Conservation (phyloP, 441 rosid genomes). For the Pelargonium citronellum region DNA sequence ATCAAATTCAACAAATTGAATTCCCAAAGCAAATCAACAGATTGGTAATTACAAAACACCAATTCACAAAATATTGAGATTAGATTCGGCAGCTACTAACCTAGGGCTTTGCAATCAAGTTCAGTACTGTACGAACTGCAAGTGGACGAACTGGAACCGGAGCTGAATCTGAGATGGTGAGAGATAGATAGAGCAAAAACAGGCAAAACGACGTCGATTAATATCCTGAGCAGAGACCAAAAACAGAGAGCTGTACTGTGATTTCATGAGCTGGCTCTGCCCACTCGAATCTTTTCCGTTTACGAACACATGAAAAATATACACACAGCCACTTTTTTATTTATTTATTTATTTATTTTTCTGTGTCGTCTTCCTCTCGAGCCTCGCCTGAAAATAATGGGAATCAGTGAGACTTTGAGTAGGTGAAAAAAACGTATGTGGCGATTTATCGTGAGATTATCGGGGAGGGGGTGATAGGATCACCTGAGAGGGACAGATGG, state of each 20-base stretch:
- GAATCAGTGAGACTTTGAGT: neutral
- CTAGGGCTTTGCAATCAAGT: neutral
- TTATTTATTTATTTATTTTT: neutral
- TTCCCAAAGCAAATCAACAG: neutral
- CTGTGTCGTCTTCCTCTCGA: neutral
- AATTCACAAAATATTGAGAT: neutral
- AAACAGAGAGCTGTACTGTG: no score
- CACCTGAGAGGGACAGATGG: slow-evolving; percentile 2
- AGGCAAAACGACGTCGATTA: neutral
- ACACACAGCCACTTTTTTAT: neutral
- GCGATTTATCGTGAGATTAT: neutral
- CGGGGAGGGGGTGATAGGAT: neutral
- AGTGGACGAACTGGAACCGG: neutral
- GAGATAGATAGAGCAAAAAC: neutral
- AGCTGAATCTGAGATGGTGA: neutral
- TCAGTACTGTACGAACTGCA: neutral
- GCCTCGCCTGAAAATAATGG: neutral
- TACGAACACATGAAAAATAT: neutral
- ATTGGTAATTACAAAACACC: neutral
- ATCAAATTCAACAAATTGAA: neutral
- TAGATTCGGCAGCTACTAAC: neutral
- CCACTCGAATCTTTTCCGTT: neutral
- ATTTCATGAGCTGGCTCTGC: neutral
- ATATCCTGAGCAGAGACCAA: neutral
- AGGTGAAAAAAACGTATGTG: neutral